These are phyloP conservation scores for Pholiota conissans DNA, from an alignment of 768 basidiomycete species.

Conservation along the genomic window DNA sequence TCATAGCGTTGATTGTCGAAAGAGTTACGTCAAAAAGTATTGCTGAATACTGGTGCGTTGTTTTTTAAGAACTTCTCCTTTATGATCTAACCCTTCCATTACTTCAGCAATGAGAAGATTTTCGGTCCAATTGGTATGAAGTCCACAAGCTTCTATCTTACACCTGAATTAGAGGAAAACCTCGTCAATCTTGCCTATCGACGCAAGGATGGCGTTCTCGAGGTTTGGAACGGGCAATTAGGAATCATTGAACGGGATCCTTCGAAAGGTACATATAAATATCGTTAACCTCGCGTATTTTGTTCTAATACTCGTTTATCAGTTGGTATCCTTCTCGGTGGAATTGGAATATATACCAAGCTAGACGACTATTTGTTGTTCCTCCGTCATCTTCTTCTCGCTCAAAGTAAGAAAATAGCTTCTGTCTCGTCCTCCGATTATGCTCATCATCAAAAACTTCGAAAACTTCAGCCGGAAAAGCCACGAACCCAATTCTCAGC, in stretches of 20 bases:
- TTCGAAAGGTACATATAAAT: conserved; percentile 21
- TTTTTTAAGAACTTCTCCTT: not conserved
- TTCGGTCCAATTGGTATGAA: conserved; percentile 30
- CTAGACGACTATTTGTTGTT: conserved; percentile 30
- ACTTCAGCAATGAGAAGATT: conserved; percentile 28
- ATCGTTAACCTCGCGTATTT: too few relatives aligned
- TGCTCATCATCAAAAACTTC: too few relatives aligned
- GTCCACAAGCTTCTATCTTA: conserved; percentile 26
- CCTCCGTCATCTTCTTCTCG: conserved; percentile 31
- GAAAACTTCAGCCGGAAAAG: conserved; percentile 13
- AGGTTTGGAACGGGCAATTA: conserved; percentile 18
- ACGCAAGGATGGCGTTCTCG: conserved; percentile 19
- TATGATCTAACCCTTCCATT: not conserved
- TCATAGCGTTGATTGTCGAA: conserved; percentile 27
- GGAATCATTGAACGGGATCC: conserved; percentile 26
- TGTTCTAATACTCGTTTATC: not conserved
- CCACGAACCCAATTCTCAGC: conserved; percentile 20
- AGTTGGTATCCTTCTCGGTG: conserved; percentile 27
- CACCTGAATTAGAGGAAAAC: conserved; percentile 20
- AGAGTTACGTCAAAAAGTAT: conserved; percentile 23
- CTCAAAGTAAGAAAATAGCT: conserved; percentile 19
- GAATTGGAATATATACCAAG: conserved; percentile 28
- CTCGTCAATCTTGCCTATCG: conserved; percentile 23
- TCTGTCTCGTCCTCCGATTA: not conserved
- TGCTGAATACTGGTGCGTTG: conserved; percentile 29